Conservation (phyloP, 768 basidiomycete genomes). For the Tulasnella sp. region DNA sequence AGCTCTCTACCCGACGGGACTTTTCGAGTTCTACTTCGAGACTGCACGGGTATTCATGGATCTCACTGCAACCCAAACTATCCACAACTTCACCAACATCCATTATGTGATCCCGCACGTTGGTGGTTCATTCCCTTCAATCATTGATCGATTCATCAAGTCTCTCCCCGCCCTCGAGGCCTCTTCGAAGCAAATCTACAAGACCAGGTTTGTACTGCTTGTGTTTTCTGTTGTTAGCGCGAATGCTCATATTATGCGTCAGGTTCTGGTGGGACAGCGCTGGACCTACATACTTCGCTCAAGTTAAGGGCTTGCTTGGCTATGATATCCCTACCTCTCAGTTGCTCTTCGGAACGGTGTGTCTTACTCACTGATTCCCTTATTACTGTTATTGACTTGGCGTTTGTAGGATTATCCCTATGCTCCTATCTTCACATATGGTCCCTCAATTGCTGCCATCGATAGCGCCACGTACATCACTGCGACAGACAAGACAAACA, state of each 20-base stretch:
- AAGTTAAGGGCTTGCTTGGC: constrained; percentile 8
- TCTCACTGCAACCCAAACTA: background rate
- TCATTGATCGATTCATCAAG: constrained; percentile 14
- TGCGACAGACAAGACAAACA: background rate
- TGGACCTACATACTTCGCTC: constrained; percentile 9
- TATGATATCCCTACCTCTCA: constrained; percentile 12
- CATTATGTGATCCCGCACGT: constrained; percentile 2
- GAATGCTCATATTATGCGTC: too few relatives aligned
- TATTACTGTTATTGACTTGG: background rate
- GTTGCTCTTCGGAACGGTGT: constrained; percentile 7
- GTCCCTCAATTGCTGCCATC: background rate
- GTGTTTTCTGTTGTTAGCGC: too few relatives aligned
- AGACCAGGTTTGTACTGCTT: background rate
- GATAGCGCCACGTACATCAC: constrained; percentile 2
- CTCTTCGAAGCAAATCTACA: constrained; percentile 1
- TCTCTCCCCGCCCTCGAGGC: background rate
- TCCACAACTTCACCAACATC: constrained; percentile 11
- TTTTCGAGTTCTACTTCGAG: constrained; percentile 14
- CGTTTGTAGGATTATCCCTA: constrained; percentile 7
- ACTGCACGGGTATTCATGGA: constrained; percentile 12
- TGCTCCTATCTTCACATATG: constrained; percentile 1
- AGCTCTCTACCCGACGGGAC: background rate
- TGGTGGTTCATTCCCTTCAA: constrained; percentile 7
- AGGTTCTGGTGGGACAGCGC: constrained; percentile 11
- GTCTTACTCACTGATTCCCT: background rate